Conservation (phyloP, 1,139 yeast genomes). For the Kodamaea ohmeri region DNA sequence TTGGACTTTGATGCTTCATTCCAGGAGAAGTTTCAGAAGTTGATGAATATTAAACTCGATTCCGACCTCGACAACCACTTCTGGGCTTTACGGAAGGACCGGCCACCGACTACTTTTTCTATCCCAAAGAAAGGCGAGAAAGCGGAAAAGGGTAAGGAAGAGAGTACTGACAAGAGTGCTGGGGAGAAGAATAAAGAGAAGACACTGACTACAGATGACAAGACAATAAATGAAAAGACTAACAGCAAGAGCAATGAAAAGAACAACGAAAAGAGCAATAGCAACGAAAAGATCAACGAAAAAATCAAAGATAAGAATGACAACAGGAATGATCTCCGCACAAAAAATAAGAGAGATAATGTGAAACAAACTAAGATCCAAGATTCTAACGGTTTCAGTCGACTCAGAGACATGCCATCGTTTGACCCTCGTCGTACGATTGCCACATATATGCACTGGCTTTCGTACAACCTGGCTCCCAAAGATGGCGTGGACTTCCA, state of each 20-base stretch:
- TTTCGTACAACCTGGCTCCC: conserved; percentile 18
- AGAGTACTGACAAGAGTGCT: background rate
- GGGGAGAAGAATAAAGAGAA: background rate
- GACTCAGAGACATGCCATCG: conserved; percentile 14
- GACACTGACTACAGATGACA: background rate
- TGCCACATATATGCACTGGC: conserved; percentile 17
- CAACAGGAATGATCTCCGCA: conserved; percentile 1
- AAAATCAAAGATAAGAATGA: background rate
- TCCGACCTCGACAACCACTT: conserved; percentile 24
- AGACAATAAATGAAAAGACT: too few species aligned
- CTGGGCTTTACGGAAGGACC: conserved; percentile 23
- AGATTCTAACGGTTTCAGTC: too few species aligned
- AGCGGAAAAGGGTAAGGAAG: background rate
- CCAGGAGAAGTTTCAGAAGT: conserved; percentile 8
- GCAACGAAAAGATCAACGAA: background rate
- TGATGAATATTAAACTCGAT: conserved; percentile 18
- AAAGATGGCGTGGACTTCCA: conserved; percentile 28
- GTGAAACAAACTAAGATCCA: too few species aligned
- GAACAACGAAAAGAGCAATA: too few species aligned
- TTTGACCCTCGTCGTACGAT: conserved; percentile 27
- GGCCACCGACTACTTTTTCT: conserved; percentile 12
- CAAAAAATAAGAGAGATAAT: background rate
- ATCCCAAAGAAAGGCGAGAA: conserved; percentile 1
- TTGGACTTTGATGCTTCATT: conserved; percentile 10
- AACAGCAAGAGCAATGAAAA: too few species aligned